Base-by-base conservation (phyloP, 1,139 yeast genomes). In the Zygoascus hellenicus region DNA sequence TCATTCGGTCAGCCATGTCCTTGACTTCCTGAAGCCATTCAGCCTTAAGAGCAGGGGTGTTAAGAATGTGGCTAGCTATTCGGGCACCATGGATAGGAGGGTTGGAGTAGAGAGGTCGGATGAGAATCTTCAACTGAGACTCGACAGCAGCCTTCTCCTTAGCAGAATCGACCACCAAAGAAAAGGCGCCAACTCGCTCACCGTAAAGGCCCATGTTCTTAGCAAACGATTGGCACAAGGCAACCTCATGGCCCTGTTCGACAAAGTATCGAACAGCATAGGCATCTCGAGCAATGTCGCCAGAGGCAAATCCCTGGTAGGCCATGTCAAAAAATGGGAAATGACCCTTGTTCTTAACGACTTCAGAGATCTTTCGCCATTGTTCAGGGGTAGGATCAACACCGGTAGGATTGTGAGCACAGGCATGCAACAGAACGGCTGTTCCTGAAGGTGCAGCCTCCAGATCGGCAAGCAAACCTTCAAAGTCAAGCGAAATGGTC, bases 351-450 rank as follows among this genome's bases (percentile, higher is more conserved):
- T 72, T 69, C 52, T 78, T 72, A 52, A 86, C 69, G 34, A 80
- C 82, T 45, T 76, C 74, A 47, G 85, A 73, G 45, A 92, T 82
- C 63, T 75, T 68, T 45, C 73, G 74, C 97, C 97, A 90, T 68
- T 92, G 90, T 55, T 81, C 94, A 48, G 74, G 70, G 28, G 87
- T 81, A 57, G 95, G 95, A 69, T 92, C 98, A 66, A 90, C 81
- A 55, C 97, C 98, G 31, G 98, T 92, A 53, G 98, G 98, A 70
- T 92, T 92, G 71, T 92, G 98, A 52, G 97, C 96, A 67, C 97
- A 89, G 16, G 97, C 92, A 66, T 92, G 98, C 54, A 92, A 74
- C 52, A 90, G 75, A 58, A 92, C 84, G 40, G 87, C 77, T 9
- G 95, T 83, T 34, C 94, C 94, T 15, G 67, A 64, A 45, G 92